Percentiles rank a stretch among this genome's conserved stretches.
phyloP scores from a whole-genome alignment of 2,329 filamentous ascomycete genomes.

The Cordyceps cicadae region DNA sequence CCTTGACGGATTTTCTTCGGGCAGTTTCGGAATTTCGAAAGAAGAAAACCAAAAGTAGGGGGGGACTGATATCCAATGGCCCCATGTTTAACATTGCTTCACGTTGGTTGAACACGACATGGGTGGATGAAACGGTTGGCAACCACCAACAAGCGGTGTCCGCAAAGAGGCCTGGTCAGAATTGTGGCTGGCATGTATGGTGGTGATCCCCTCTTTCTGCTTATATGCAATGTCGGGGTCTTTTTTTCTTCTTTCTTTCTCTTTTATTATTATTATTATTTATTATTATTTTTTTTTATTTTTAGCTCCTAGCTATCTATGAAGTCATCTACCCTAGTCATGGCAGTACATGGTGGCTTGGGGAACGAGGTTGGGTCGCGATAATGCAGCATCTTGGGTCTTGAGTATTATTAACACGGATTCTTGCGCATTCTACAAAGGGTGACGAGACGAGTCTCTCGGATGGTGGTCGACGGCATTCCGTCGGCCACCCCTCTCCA shows the following conservation, averaged over 20 bases:
- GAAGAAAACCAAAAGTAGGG: background rate
- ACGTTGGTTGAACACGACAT: background rate
- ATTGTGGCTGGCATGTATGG: background rate
- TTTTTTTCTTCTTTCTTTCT: background rate
- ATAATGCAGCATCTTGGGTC: background rate
- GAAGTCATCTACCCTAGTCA: background rate
- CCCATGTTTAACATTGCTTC: background rate
- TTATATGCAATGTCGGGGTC: background rate
- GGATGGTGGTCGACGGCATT: background rate
- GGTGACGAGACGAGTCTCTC: background rate
- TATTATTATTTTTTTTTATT: no score
- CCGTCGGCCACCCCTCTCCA: background rate
- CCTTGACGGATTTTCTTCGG: background rate
- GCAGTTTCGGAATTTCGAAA: background rate
- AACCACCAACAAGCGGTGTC: constrained; percentile 10
- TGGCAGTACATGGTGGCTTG: background rate
- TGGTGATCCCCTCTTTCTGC: background rate
- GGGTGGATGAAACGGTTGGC: background rate
- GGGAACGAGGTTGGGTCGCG: background rate
- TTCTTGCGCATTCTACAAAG: background rate
- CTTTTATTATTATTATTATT: no score
- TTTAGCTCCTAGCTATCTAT: no score
- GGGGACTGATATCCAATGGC: background rate
- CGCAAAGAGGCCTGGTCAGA: background rate
- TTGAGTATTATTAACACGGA: background rate